phyloP scores from a whole-genome alignment of 306 rosid genomes.

The Fagus sylvatica region DNA sequence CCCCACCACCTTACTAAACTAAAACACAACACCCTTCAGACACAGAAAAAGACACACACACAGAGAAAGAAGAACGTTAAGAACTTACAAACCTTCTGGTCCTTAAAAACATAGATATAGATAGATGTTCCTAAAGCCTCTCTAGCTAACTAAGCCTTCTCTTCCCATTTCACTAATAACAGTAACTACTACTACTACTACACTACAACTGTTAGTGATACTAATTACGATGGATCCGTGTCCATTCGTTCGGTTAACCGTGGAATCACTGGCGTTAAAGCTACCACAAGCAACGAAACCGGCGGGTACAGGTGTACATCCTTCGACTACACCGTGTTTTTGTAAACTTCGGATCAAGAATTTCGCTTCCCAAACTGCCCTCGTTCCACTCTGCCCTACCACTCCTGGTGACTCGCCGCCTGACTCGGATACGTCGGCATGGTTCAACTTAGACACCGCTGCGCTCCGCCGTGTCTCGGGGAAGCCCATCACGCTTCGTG shows the following conservation, averaged over 20 bases:
- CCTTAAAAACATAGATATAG: conserved; percentile 2
- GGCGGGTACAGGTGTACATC: conserved; percentile 62
- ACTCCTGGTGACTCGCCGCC: conserved; percentile 40
- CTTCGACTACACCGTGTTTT: conserved; percentile 86
- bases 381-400: conserved; percentile 52
- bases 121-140: conserved; percentile 21
- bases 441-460: conserved; percentile 61
- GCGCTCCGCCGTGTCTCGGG: conserved; percentile 55
- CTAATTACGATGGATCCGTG: conserved; percentile 73
- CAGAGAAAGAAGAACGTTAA: conserved; percentile 11
- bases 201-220: no score
- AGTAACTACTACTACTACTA: neutral
- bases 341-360: conserved; percentile 53
- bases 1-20: conserved; percentile 1
- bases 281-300: conserved; percentile 61
- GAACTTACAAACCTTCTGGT: conserved; percentile 25
- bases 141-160: neutral
- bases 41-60: neutral
- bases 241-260: conserved; percentile 63
- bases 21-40: neutral
- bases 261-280: conserved; percentile 66
- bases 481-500: conserved; percentile 37
- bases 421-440: conserved; percentile 45
- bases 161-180: neutral
- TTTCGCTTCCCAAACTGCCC: conserved; percentile 66